phyloP scores from a whole-genome alignment of 768 basidiomycete genomes.

The Leccinum obscurum region DNA sequence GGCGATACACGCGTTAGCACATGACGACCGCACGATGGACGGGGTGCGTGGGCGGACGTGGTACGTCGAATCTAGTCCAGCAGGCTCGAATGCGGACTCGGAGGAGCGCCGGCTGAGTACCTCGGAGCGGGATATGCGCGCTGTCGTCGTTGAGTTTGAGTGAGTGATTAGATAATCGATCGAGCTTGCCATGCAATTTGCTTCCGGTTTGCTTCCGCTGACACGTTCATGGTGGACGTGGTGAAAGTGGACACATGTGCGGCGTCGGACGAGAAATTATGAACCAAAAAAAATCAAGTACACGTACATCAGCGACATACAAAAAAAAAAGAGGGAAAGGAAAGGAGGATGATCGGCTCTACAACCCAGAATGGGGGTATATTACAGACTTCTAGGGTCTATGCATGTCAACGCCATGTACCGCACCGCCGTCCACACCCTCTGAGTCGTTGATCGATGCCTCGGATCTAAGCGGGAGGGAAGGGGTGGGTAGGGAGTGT shows the following conservation, averaged over 20 bases:
- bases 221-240: too few species aligned
- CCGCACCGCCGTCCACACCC: background rate
- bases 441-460: background rate
- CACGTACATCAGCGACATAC: background rate
- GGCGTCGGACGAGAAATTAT: background rate
- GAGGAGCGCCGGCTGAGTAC: background rate
- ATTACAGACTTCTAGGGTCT: background rate
- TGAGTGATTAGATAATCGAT: slow-evolving; percentile 1
- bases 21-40: slow-evolving; percentile 13
- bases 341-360: background rate
- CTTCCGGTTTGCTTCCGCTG: background rate
- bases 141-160: slow-evolving; percentile 14
- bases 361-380: background rate
- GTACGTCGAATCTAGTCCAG: background rate
- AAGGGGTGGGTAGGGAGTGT: background rate
- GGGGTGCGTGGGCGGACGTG: slow-evolving; percentile 16
- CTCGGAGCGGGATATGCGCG: slow-evolving; percentile 9
- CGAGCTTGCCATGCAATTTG: background rate
- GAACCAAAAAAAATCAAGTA: background rate
- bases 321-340: background rate
- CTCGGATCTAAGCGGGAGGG: background rate
- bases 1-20: background rate
- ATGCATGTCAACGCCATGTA: background rate
- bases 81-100: background rate
- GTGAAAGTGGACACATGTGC: background rate